A percentile compares a stretch with the other conserved stretches of the same genome.
Conservation (phyloP, 2,329 filamentous ascomycete species). For the Fusarium agapanthi region DNA sequence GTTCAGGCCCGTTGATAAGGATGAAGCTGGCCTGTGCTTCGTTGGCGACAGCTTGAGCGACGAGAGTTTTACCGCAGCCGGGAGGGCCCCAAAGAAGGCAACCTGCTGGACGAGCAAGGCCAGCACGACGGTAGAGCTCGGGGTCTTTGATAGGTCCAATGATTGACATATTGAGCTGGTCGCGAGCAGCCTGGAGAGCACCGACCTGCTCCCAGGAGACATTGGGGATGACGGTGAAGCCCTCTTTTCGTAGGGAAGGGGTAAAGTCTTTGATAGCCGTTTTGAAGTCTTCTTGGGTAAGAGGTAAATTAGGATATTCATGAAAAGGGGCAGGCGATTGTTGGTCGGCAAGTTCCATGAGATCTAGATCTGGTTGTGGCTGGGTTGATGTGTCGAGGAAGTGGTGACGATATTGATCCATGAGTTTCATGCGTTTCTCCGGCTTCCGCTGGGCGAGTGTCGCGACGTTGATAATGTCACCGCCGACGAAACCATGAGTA, state of each 20-base stretch:
- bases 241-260: conserved; percentile 81
- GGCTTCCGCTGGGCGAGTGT: conserved; percentile 48
- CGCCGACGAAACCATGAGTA: conserved; percentile 93
- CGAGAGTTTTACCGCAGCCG: conserved; percentile 94
- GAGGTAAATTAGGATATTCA: no score
- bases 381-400: background rate
- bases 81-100: conserved; percentile 97
- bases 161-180: conserved; percentile 84
- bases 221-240: conserved; percentile 92
- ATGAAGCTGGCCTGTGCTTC: conserved; percentile 98
- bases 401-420: background rate
- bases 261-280: conserved; percentile 71
- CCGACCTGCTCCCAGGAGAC: conserved; percentile 95
- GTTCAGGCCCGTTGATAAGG: conserved; percentile 93
- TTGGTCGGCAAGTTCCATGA: conserved; percentile 23
- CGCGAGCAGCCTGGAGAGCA: conserved; percentile 79
- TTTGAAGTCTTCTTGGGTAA: conserved; percentile 67
- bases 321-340: no score
- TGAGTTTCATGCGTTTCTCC: background rate
- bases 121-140: conserved; percentile 77
- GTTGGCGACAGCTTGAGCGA: conserved; percentile 95
- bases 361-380: background rate
- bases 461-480: conserved; percentile 78
- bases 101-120: conserved; percentile 83
- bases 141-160: conserved; percentile 89